Percentiles rank a stretch among this genome's conserved stretches.
Evolutionary conservation across 2,329 filamentous ascomycete species (phyloP).

Genomic region (Cytospora piceicola): DNA sequence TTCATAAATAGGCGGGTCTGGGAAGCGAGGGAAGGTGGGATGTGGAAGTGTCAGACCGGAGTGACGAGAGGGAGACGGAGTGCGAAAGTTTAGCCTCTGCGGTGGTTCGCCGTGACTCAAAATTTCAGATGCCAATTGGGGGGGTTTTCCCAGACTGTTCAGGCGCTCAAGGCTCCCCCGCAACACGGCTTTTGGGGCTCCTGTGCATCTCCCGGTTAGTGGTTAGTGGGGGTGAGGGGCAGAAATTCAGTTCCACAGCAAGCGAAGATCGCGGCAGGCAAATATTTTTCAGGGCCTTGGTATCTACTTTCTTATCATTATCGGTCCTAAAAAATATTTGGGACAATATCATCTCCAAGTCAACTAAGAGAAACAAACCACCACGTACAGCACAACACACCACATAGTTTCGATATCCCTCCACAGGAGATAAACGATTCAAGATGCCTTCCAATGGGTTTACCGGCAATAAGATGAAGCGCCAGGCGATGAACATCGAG

Average conservation of each 20-base stretch:
- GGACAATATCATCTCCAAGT: not conserved
- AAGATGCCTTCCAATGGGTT: conserved; percentile 23
- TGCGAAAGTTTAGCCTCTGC: not conserved
- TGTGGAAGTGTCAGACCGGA: conserved; percentile 4
- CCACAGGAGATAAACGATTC: not conserved
- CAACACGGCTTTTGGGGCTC: not conserved
- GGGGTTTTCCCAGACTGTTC: not conserved
- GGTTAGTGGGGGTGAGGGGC: not conserved
- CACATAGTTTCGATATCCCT: not conserved
- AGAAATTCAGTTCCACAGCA: not conserved
- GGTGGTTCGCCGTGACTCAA: conserved; percentile 13
- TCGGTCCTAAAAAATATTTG: not conserved
- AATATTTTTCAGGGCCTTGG: not conserved
- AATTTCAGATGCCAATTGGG: conserved; percentile 11
- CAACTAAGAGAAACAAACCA: not conserved
- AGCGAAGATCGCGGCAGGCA: not conserved
- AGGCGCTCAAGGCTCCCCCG: not conserved
- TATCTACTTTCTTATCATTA: not conserved
- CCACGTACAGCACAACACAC: not conserved
- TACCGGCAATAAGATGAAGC: conserved; percentile 75
- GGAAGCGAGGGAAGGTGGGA: not conserved
- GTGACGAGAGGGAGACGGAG: not conserved
- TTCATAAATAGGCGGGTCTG: conserved; percentile 36
- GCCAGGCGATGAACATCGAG: conserved; percentile 77
- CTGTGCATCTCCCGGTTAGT: not conserved